Percentiles rank a stretch among this genome's conserved stretches.
phyloP scores from a whole-genome alignment of 164 flowering plant species.

The Liquidambar formosana region DNA sequence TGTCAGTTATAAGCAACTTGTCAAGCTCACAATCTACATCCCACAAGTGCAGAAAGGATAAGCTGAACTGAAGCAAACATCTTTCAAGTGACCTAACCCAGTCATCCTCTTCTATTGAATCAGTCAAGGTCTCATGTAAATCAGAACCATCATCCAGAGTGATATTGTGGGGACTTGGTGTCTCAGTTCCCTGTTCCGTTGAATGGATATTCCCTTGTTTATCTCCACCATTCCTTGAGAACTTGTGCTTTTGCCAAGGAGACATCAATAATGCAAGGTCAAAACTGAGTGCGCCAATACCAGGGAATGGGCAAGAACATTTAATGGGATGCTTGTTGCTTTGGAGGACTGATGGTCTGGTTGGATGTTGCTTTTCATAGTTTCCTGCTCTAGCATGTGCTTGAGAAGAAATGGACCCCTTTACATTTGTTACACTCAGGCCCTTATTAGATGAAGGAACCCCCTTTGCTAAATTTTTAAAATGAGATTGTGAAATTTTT shows the following conservation, averaged over 20 bases:
- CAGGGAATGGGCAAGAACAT: constrained; percentile 81
- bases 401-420: constrained; percentile 26
- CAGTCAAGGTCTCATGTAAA: constrained; percentile 13
- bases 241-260: constrained; percentile 32
- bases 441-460: constrained; percentile 13
- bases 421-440: constrained; percentile 11
- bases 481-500: constrained; percentile 27
- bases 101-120: constrained; percentile 32
- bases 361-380: constrained; percentile 20
- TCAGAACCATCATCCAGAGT: constrained; percentile 25
- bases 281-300: constrained; percentile 70
- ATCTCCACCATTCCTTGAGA: constrained; percentile 8
- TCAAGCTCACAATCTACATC: constrained; percentile 73
- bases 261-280: constrained; percentile 68
- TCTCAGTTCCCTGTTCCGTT: constrained; percentile 29
- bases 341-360: constrained; percentile 19
- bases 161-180: constrained; percentile 21
- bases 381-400: constrained; percentile 28
- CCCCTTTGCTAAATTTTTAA: constrained; percentile 31
- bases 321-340: constrained; percentile 46
- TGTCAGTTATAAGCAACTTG: constrained; percentile 64
- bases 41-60: constrained; percentile 91
- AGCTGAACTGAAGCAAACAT: constrained; percentile 60
- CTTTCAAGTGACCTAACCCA: constrained; percentile 48
- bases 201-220: constrained; percentile 22